Conservation (phyloP, 257 asterid genomes). For the Scutellaria baicalensis region DNA sequence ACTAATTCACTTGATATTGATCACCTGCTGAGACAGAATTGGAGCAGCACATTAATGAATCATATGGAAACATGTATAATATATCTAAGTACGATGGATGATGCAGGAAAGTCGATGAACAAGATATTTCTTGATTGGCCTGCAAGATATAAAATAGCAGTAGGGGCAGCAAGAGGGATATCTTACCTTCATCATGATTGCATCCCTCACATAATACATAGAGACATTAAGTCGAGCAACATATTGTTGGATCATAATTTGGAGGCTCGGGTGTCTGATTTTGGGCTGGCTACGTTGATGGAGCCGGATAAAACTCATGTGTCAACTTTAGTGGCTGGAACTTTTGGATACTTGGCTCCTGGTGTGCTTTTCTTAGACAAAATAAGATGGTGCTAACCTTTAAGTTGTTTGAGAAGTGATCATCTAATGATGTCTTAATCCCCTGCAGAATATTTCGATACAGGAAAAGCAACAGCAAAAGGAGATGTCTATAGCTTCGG, state of each 20-base stretch:
- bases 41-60: not conserved
- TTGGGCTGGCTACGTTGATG: constrained; percentile 87
- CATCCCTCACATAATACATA: constrained; percentile 80
- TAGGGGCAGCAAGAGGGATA: constrained; percentile 89
- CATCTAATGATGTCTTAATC: not conserved
- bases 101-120: constrained; percentile 53
- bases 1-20: not conserved
- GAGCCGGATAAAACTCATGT: constrained; percentile 79
- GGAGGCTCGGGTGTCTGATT: constrained; percentile 80
- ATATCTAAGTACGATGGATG: not conserved
- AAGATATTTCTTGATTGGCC: constrained; percentile 65
- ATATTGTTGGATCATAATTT: constrained; percentile 62
- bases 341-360: constrained; percentile 87
- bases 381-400: not conserved
- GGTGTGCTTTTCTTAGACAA: constrained; percentile 35
- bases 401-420: not conserved
- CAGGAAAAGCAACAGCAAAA: constrained; percentile 81
- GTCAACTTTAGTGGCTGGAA: constrained; percentile 86
- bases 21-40: not conserved
- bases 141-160: constrained; percentile 64
- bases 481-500: constrained; percentile 96
- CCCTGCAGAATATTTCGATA: constrained; percentile 75
- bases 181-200: constrained; percentile 90
- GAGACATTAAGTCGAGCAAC: constrained; percentile 88
- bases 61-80: too few relatives aligned